Base-by-base conservation (phyloP, 176 grass and related monocot species). In the Areca catechu region DNA sequence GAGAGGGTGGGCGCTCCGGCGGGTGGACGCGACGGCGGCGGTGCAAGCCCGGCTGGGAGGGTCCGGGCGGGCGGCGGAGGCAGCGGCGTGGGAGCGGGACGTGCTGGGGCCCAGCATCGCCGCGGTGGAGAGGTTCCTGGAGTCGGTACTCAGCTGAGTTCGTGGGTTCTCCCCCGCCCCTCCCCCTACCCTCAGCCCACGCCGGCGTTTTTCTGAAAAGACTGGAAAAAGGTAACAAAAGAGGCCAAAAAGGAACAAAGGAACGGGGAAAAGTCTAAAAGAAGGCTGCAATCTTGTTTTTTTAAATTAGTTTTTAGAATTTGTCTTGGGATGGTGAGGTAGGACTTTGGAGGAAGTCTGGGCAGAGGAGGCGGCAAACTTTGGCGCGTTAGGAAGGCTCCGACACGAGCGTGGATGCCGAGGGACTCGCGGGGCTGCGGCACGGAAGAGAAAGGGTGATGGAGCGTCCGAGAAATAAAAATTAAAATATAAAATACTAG, bases 11-110 rank as follows among this genome's bases (percentile, higher is more conserved):
- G 76, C 83, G 61, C 24, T 93, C 24, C 72, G 4, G 5, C 61
- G 66, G 7, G 68, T 93, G 5, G 83, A 93, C 74, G 88, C 88
- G 1, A 87, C 88, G 21, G 66, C 24, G 17, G 37, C 77, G 1
- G 66, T 87, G 48, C 30, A 63, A 57, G 83, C 82, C 2, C 58
- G 79, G 1, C 72, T 91, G 49, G 27, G 27, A 29, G 27, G 25
- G 27, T 4, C 27, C 0, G 16, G 7, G 0, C 6, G 59, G 0
- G 53, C 17, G 20, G 65, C 17, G 20, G 69, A 69, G 68, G 54
- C 59, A 7, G 23, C 27, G 1, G 48, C 52, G 52, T 93, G 88
- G 88, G 79, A 83, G 76, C 73, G 61, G 52, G 68, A 93, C 74
- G 88, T 93, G 24, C 65, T 77, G 59, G 58, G 61, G 0, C 83